phyloP scores from a whole-genome alignment of 805 yeast species.

The Suhomyces canberraensis region DNA sequence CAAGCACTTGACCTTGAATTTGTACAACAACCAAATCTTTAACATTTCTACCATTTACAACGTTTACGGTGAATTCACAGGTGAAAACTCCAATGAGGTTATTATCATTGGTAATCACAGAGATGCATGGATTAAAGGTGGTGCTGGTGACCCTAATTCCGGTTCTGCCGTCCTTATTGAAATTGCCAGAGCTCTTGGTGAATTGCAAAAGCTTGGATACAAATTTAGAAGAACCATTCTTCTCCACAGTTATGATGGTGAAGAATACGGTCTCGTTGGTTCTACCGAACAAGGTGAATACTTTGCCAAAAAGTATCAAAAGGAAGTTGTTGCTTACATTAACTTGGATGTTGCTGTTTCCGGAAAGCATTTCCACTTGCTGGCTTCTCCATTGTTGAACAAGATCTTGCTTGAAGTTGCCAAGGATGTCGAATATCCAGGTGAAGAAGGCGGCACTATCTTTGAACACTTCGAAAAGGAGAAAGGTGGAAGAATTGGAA shows the following conservation, averaged over 20 bases:
- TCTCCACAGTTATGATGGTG: slow-evolving; percentile 42
- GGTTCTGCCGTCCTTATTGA: slow-evolving; percentile 44
- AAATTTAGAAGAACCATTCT: slow-evolving; percentile 38
- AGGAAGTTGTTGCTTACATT: slow-evolving; percentile 47
- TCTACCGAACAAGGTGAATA: slow-evolving; percentile 57
- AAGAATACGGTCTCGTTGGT: slow-evolving; percentile 51
- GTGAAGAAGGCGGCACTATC: slow-evolving; percentile 37
- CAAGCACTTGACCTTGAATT: slow-evolving; percentile 33
- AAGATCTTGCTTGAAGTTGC: slow-evolving; percentile 45
- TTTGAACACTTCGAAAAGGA: slow-evolving; percentile 45
- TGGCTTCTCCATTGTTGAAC: slow-evolving; percentile 57
- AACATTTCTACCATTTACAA: slow-evolving; percentile 42
- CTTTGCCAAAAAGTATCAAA: slow-evolving; percentile 35
- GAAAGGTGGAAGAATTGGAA: slow-evolving; percentile 31
- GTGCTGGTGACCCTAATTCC: slow-evolving; percentile 47
- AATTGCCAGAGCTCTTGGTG: slow-evolving; percentile 41
- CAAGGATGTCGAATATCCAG: slow-evolving; percentile 43
- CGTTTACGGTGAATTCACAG: slow-evolving; percentile 44
- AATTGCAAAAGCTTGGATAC: slow-evolving; percentile 33
- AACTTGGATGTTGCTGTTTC: slow-evolving; percentile 51
- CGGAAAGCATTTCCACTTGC: slow-evolving; percentile 48
- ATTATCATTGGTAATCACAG: slow-evolving; percentile 45
- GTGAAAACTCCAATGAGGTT: slow-evolving; percentile 36
- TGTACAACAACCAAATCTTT: slow-evolving; percentile 38
- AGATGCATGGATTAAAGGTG: slow-evolving; percentile 48